Conservation (phyloP, 139 green algal genomes). For the Chlamydomonas asymmetrica region DNA sequence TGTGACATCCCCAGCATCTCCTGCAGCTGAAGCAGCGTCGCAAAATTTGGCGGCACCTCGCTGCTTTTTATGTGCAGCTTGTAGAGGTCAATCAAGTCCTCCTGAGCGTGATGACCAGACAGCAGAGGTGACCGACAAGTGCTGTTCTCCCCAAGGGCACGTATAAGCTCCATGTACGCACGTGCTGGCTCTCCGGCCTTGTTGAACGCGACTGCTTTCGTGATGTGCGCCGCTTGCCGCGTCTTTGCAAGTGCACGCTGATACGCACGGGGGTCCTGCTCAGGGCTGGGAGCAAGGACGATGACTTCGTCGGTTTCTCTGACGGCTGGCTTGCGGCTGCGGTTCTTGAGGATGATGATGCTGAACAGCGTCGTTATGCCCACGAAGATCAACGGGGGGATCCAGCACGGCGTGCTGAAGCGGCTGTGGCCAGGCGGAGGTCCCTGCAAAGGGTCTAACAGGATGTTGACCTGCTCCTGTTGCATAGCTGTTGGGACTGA, state of each 20-base stretch:
- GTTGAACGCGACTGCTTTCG: conserved; percentile 64
- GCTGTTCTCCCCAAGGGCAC: conserved; percentile 69
- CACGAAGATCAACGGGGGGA: conserved; percentile 21
- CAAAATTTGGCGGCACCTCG: conserved; percentile 66
- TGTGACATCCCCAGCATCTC: conserved; percentile 59
- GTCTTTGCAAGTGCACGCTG: conserved; percentile 67
- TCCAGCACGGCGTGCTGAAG: conserved; percentile 30
- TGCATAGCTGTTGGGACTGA: no score
- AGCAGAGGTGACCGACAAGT: conserved; percentile 68
- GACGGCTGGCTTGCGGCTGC: conserved; percentile 22
- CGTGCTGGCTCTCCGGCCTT: conserved; percentile 53
- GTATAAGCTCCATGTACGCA: conserved; percentile 71
- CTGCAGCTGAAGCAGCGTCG: conserved; percentile 71
- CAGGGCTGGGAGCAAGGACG: conserved; percentile 16
- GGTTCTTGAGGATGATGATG: conserved; percentile 23
- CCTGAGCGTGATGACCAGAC: conserved; percentile 35
- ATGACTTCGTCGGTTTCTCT: conserved; percentile 20
- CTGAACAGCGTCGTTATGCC: conserved; percentile 20
- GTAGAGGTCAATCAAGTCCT: conserved; percentile 63
- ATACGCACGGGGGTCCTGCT: conserved; percentile 55
- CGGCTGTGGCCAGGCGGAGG: no score
- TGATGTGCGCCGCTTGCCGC: conserved; percentile 64
- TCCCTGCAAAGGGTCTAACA: no score
- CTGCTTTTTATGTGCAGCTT: conserved; percentile 68
- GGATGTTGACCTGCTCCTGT: no score